Evolutionary conservation across 1,284 basidiomycete genomes (phyloP).

Genomic region (Leccinum variabile): DNA sequence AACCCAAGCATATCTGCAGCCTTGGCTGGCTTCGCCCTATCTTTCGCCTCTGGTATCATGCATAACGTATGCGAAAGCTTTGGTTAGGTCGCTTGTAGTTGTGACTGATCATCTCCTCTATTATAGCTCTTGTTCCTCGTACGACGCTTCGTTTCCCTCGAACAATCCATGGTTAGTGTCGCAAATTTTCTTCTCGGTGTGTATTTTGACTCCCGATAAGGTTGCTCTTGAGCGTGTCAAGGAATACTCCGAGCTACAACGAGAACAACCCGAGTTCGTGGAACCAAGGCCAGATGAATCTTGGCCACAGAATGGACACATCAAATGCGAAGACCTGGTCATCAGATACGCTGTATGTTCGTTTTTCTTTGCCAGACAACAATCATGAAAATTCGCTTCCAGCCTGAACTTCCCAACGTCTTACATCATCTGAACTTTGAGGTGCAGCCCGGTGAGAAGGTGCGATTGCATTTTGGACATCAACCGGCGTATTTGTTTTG

Average conservation of each 20-base stretch:
- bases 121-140: slow-evolving; percentile 54
- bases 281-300: slow-evolving; percentile 81
- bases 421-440: slow-evolving; percentile 82
- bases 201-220: slow-evolving; percentile 37
- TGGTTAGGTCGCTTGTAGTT: neutral
- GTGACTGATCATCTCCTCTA: slow-evolving; percentile 32
- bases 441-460: slow-evolving; percentile 75
- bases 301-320: slow-evolving; percentile 80
- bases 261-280: slow-evolving; percentile 78
- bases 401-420: slow-evolving; percentile 85
- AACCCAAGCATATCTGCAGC: slow-evolving; percentile 74
- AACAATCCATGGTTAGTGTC: slow-evolving; percentile 81
- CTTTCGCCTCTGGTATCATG: slow-evolving; percentile 78
- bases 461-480: slow-evolving; percentile 18
- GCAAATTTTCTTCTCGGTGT: neutral
- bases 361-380: slow-evolving; percentile 2
- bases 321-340: slow-evolving; percentile 79
- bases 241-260: slow-evolving; percentile 81
- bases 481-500: neutral
- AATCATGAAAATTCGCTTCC: slow-evolving; percentile 6
- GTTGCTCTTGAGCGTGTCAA: slow-evolving; percentile 91
- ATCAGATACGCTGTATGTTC: slow-evolving; percentile 82
- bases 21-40: slow-evolving; percentile 80
- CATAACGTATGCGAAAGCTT: slow-evolving; percentile 56
- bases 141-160: slow-evolving; percentile 78